Evolutionary conservation across 1,284 basidiomycete genomes (phyloP).

Genomic region (Blastosporella zonata): DNA sequence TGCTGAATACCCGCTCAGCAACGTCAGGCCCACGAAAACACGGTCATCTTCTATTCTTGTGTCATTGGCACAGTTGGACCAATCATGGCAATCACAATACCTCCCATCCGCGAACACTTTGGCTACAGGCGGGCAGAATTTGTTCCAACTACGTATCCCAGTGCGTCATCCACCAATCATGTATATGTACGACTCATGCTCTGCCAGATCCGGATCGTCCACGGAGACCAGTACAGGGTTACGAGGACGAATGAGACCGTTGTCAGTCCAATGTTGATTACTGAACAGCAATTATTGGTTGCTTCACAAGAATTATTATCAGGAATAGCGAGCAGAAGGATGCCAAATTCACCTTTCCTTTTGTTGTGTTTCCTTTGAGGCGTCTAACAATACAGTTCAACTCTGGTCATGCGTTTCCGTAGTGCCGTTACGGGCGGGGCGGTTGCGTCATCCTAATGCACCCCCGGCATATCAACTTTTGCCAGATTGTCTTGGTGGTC

Average conservation of each 20-base stretch:
- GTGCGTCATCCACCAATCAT: conserved; percentile 49
- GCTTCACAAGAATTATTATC: neutral
- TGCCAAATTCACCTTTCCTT: neutral
- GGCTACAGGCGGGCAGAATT: conserved; percentile 77
- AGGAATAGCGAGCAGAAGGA: neutral
- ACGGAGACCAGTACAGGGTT: conserved; percentile 46
- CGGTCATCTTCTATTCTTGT: conserved; percentile 89
- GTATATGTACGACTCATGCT: conserved; percentile 4
- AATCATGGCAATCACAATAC: conserved; percentile 71
- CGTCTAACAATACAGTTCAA: no score
- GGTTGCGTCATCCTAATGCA: no score
- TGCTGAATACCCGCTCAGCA: conserved; percentile 32
- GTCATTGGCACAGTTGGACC: conserved; percentile 78
- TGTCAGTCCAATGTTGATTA: neutral
- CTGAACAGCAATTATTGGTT: neutral
- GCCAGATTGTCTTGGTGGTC: neutral
- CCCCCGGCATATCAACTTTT: no score
- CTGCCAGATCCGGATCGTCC: conserved; percentile 47
- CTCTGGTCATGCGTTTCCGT: no score
- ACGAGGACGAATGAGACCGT: conserved; percentile 40
- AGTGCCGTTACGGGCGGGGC: no score
- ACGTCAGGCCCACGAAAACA: conserved; percentile 88
- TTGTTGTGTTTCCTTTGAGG: neutral
- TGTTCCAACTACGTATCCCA: conserved; percentile 82
- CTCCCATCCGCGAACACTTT: conserved; percentile 71